Evolutionary conservation across 306 rosid species (phyloP).

Genomic region (Purshia tridentata): DNA sequence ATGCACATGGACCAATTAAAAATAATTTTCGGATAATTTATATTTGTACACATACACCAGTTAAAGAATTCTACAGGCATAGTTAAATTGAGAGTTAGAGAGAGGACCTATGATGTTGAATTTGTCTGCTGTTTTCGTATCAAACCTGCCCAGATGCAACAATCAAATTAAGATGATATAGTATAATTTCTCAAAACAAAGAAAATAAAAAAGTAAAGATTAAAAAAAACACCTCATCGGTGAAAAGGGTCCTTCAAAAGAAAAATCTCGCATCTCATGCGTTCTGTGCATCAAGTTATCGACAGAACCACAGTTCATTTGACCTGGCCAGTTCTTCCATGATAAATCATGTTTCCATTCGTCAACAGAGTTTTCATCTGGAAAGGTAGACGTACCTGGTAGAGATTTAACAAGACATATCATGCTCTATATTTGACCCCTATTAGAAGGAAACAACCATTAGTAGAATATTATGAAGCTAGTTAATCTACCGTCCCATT

Average conservation of each 20-base stretch:
- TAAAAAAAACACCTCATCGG: conserved; percentile 46
- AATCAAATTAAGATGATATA: conserved; percentile 27
- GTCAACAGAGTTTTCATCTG: conserved; percentile 39
- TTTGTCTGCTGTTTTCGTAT: conserved; percentile 43
- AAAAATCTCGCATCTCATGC: conserved; percentile 31
- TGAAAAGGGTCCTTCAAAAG: conserved; percentile 46
- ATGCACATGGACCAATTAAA: not conserved
- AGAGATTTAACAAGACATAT: conserved; percentile 14
- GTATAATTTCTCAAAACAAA: conserved; percentile 20
- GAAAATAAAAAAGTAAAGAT: not conserved
- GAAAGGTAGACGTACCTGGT: conserved; percentile 49
- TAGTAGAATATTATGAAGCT: not conserved
- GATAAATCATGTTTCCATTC: conserved; percentile 46
- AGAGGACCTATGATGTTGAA: conserved; percentile 53
- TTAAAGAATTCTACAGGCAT: not conserved
- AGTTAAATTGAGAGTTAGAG: conserved; percentile 23
- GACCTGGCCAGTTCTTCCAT: conserved; percentile 46
- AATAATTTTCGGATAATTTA: not conserved
- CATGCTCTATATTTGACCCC: not conserved
- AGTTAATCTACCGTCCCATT: conserved; percentile 45
- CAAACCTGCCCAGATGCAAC: conserved; percentile 48
- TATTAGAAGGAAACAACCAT: not conserved
- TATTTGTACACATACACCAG: not conserved
- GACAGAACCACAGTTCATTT: conserved; percentile 35
- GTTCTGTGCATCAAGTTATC: conserved; percentile 35